Evolutionary conservation across 768 basidiomycete genomes (phyloP).

Genomic region (Boletus rufocinnamomeus): DNA sequence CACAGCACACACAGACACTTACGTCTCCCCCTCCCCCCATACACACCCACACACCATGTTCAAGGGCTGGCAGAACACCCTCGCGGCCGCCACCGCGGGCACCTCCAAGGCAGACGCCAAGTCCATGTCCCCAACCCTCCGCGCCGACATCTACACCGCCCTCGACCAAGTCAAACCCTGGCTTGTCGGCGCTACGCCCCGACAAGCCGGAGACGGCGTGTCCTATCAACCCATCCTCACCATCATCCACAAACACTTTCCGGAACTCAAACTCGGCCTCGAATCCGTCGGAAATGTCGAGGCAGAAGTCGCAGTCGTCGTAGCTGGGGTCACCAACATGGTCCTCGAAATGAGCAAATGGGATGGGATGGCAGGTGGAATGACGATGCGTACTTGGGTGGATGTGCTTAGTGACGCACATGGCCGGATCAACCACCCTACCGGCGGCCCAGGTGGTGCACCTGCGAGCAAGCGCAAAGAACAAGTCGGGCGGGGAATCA

Average conservation of each 20-base stretch:
- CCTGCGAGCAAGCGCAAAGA: conserved; percentile 39
- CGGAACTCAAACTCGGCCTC: conserved; percentile 45
- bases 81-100: conserved; percentile 34
- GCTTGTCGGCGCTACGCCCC: conserved; percentile 41
- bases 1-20: background rate
- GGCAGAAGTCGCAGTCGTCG: conserved; percentile 48
- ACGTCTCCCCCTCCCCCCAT: background rate
- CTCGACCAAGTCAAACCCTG: conserved; percentile 51
- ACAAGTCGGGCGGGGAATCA: conserved; percentile 49
- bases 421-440: conserved; percentile 25
- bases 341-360: conserved; percentile 55
- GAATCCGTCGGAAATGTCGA: conserved; percentile 50
- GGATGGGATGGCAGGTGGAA: conserved; percentile 56
- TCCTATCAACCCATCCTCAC: conserved; percentile 47
- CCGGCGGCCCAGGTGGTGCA: background rate
- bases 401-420: conserved; percentile 49
- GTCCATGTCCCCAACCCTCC: conserved; percentile 49
- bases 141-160: conserved; percentile 51
- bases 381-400: conserved; percentile 58
- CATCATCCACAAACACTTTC: conserved; percentile 52
- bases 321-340: conserved; percentile 57
- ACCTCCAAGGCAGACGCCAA: conserved; percentile 31
- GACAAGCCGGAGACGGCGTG: conserved; percentile 56
- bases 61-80: conserved; percentile 45
- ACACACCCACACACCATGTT: conserved; percentile 40